Conservation (phyloP, 106 monocot species). For the Alisma plantagoaquatica region DNA sequence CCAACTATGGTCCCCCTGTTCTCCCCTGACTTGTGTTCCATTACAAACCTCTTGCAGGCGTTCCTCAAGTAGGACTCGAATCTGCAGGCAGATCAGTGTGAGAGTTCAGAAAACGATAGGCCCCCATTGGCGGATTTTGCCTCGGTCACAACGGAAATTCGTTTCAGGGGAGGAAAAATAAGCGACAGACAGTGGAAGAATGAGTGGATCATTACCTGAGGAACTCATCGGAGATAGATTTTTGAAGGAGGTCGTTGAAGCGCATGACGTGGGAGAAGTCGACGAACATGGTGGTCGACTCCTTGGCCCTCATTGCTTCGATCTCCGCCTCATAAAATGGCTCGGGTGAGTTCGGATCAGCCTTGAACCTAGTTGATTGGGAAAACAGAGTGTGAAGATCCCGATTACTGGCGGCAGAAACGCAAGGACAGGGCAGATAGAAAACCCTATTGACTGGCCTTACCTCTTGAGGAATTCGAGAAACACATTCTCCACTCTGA, state of each 20-base stretch:
- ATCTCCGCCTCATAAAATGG: constrained; percentile 91
- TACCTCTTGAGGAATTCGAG: constrained; percentile 90
- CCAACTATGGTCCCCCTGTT: constrained; percentile 40
- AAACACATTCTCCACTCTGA: constrained; percentile 84
- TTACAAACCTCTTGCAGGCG: constrained; percentile 82
- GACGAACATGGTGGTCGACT: constrained; percentile 91
- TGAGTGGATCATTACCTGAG: too few species aligned
- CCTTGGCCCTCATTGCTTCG: constrained; percentile 71
- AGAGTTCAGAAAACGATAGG: too few species aligned
- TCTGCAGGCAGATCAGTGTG: constrained; percentile 28
- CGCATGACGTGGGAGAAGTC: constrained; percentile 93
- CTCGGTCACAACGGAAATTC: too few species aligned
- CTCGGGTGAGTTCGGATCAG: constrained; percentile 32
- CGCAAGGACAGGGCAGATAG: background rate
- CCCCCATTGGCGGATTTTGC: too few species aligned
- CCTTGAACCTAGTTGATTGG: constrained; percentile 49
- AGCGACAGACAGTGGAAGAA: too few species aligned
- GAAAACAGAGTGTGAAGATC: too few species aligned
- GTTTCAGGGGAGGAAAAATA: too few species aligned
- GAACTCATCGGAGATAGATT: constrained; percentile 80
- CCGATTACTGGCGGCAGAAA: too few species aligned
- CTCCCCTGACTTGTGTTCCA: constrained; percentile 48
- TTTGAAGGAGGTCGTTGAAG: constrained; percentile 90
- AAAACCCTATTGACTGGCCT: background rate
- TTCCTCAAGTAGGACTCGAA: constrained; percentile 82